Evolutionary conservation across 2,329 filamentous ascomycete species (phyloP), one percentile per base, ranked within the genome.

Genomic region (Colletotrichum salicis): DNA sequence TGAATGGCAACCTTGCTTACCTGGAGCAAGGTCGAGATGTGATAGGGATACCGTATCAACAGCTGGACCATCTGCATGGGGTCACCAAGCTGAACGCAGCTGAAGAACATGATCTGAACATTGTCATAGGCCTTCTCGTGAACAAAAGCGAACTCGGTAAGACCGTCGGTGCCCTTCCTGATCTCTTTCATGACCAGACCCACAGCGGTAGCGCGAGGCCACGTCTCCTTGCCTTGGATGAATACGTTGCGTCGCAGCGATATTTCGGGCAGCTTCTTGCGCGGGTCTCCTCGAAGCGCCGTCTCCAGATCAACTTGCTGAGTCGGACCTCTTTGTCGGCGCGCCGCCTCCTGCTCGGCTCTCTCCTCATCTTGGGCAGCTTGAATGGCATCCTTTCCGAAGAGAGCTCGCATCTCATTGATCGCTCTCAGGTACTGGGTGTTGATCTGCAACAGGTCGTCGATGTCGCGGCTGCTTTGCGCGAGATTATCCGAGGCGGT

Each of bases 1-100:
- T 97, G 93, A 79, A 96, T 96, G 13, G 95, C 95, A 61, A 98
- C 93, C 79, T 94, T 94, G 73, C 94, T 97, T 33, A 97, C 95
- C 79, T 98, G 95, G 27, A 98, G 90, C n/a, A 98, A 88, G 2
- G 94, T 95, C 1, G 94, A 96, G 75, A 98, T 92, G 79, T 98
- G 95, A 80, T 98, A 98, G 4, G 96, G 84, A 54, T 75, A 76
- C 73, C 77, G 71, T 67, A 78, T 79, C 52, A 98, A 85, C 63
- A 96, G 89, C 45, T 91, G 85, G 54, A 98, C 91, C 83, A 99
- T 89, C 66, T 91, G 88, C 81, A 97, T 92, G 4, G 94, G 94
- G 77, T 98, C 93, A 74, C 88, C 86, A 87, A 96, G 93, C 76
- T 93, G 92, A n/a, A 97, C 95, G 74, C 91, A 92, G 19, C 86